Evolutionary conservation across 108 stramenopile species (phyloP).

Genomic region (Licmophora abbreviata): DNA sequence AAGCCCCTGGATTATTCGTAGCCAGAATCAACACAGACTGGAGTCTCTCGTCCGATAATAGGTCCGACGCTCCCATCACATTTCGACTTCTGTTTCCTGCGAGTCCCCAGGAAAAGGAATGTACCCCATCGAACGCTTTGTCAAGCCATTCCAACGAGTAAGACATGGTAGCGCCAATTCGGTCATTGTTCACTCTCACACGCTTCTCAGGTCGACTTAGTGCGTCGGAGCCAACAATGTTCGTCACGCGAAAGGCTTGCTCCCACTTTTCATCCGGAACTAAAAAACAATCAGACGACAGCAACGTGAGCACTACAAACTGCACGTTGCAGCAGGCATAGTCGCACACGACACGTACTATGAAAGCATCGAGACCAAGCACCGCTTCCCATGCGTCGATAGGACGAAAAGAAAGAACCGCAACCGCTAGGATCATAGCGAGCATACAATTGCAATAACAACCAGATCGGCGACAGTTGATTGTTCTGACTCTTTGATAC

Average conservation of each 20-base stretch:
- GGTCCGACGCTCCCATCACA: not conserved
- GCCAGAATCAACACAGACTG: not conserved
- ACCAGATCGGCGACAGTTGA: too few relatives aligned
- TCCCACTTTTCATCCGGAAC: not conserved
- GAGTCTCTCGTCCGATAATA: not conserved
- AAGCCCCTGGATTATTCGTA: not conserved
- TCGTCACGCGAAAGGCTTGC: not conserved
- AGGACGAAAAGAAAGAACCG: not conserved
- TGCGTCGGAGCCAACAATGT: too few relatives aligned
- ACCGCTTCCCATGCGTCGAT: not conserved
- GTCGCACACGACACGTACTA: too few relatives aligned
- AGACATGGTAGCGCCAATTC: too few relatives aligned
- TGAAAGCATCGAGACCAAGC: not conserved
- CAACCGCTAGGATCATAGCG: slow-evolving; percentile 1
- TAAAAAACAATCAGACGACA: too few relatives aligned
- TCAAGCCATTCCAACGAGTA: slow-evolving; percentile 1
- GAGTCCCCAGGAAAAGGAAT: not conserved
- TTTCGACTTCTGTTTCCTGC: too few relatives aligned
- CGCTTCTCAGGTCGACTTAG: too few relatives aligned
- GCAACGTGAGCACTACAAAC: too few relatives aligned
- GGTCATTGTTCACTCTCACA: too few relatives aligned
- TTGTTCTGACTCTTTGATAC: too few relatives aligned
- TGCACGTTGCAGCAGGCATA: too few relatives aligned
- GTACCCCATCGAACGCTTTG: not conserved
- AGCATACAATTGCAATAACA: slow-evolving; percentile 1